Percentiles rank a stretch among this genome's conserved stretches.
These are phyloP conservation scores for Russula griseocarnosa DNA, from an alignment of 768 basidiomycete species.

Conservation along the genomic window DNA sequence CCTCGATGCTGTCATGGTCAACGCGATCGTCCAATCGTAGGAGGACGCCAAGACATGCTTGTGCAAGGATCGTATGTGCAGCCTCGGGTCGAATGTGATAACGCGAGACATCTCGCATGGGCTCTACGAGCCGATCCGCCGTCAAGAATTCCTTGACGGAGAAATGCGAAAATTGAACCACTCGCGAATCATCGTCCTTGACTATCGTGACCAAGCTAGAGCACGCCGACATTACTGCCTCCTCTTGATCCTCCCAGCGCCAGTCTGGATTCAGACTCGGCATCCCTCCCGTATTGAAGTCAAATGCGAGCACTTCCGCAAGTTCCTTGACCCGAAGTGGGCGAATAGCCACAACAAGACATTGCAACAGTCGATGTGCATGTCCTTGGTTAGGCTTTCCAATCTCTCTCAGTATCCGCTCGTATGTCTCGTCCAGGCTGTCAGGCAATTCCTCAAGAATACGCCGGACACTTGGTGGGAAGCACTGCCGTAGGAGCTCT, in stretches of 20 bases:
- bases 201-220: neutral
- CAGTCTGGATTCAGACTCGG: neutral
- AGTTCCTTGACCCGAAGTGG: conserved; percentile 8
- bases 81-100: conserved; percentile 1
- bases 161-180: conserved; percentile 6
- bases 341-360: neutral
- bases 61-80: conserved; percentile 4
- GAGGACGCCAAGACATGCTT: neutral
- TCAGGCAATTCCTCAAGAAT: conserved; percentile 1
- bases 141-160: conserved; percentile 4
- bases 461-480: neutral
- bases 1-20: neutral
- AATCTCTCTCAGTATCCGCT: conserved; percentile 9
- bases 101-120: neutral
- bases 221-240: conserved; percentile 3
- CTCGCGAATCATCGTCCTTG: neutral
- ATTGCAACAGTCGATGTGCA: conserved; percentile 11
- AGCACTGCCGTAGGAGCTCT: neutral
- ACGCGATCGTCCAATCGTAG: neutral
- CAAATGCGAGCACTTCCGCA: neutral
- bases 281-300: neutral
- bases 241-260: conserved; percentile 1
- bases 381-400: neutral
- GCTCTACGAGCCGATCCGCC: neutral
- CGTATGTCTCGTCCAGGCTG: conserved; percentile 8